phyloP scores from a whole-genome alignment of 2,329 filamentous ascomycete species.

The Pyricularia grisea region DNA sequence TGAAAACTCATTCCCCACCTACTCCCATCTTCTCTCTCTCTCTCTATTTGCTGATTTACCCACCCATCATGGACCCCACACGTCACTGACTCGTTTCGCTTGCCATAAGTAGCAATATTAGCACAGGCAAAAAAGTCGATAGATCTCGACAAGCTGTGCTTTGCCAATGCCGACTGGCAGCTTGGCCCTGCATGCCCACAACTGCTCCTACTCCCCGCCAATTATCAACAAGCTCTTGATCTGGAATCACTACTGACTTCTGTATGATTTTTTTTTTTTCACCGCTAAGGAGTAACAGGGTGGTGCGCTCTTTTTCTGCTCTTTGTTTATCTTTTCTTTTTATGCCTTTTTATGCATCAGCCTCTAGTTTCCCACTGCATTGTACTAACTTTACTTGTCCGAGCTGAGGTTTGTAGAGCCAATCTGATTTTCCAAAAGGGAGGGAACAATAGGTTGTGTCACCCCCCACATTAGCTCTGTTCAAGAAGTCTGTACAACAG shows the following conservation, averaged over 20 bases:
- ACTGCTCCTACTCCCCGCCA: background rate
- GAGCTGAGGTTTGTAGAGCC: background rate
- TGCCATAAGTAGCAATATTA: background rate
- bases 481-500: background rate
- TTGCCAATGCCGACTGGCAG: background rate
- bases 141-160: background rate
- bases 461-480: background rate
- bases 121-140: background rate
- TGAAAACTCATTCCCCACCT: background rate
- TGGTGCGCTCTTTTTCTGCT: background rate
- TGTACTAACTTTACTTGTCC: background rate
- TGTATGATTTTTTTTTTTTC: too few relatives aligned
- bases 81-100: background rate
- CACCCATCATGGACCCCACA: background rate
- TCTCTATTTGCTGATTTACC: background rate
- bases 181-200: background rate
- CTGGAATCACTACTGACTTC: background rate
- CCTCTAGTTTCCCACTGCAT: background rate
- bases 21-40: background rate
- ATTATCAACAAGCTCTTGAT: background rate
- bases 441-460: too few relatives aligned
- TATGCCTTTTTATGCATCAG: too few relatives aligned
- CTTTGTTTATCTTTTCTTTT: too few relatives aligned
- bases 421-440: too few relatives aligned
- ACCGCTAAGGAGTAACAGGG: background rate